Evolutionary conservation across 148 eudicot genomes (phyloP).

Genomic region (Salicornia ramosissima): DNA sequence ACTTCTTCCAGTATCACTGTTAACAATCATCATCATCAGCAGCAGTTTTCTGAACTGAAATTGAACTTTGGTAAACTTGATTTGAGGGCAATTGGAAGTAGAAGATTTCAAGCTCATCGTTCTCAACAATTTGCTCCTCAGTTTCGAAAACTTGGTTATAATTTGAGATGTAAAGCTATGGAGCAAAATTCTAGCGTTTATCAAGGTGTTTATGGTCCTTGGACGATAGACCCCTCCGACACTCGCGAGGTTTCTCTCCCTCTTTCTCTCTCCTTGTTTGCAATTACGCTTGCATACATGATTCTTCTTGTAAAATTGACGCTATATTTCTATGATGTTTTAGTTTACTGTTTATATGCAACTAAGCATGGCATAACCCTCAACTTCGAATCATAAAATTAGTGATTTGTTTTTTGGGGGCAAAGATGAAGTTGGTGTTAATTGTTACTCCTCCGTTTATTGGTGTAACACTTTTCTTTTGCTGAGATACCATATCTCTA

Average conservation of each 20-base stretch:
- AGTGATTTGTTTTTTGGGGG: too few species aligned
- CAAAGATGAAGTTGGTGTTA: too few species aligned
- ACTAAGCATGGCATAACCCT: too few species aligned
- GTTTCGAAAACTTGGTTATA: not conserved
- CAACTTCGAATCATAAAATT: too few species aligned
- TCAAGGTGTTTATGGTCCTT: slow-evolving; percentile 80
- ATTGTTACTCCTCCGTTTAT: too few species aligned
- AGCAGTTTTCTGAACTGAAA: not conserved
- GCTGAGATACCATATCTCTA: too few species aligned
- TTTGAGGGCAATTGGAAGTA: not conserved
- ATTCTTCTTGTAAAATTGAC: not conserved
- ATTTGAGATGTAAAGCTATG: slow-evolving; percentile 20
- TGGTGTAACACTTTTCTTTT: too few species aligned
- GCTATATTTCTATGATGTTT: not conserved
- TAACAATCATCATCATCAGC: not conserved
- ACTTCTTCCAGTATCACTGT: not conserved
- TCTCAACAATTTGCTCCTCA: not conserved
- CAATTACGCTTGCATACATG: not conserved
- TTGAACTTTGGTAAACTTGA: not conserved
- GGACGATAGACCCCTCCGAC: slow-evolving; percentile 69
- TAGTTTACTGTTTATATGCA: not conserved
- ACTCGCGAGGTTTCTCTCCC: slow-evolving; percentile 57
- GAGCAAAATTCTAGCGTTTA: slow-evolving; percentile 28
- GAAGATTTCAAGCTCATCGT: not conserved
- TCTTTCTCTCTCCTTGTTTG: not conserved